These are phyloP conservation scores for Cyberlindnera mycetangii DNA, from an alignment of 805 yeast species.

Conservation along the genomic window DNA sequence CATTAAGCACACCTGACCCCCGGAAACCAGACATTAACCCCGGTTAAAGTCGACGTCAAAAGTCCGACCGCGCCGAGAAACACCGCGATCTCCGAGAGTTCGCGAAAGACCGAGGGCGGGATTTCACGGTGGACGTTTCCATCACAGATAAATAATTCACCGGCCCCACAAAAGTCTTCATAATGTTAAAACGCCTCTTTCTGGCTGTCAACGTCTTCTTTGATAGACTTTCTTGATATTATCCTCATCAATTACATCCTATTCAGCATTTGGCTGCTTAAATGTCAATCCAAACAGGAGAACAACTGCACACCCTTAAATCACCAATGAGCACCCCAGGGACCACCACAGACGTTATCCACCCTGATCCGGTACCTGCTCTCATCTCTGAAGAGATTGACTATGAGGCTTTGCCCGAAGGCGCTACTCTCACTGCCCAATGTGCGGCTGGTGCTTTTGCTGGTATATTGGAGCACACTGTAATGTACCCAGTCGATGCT, in stretches of 20 bases:
- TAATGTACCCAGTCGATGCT: constrained; percentile 95
- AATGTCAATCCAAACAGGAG: neutral
- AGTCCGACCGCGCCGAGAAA: neutral
- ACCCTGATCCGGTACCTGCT: constrained; percentile 7
- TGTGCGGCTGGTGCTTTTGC: constrained; percentile 95
- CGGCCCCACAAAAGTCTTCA: neutral
- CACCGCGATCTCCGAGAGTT: neutral
- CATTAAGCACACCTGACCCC: too few relatives aligned
- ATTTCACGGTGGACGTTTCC: neutral
- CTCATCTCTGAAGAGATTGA: constrained; percentile 55
- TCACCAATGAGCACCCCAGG: constrained; percentile 2
- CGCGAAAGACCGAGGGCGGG: neutral
- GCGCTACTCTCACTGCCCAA: constrained; percentile 78
- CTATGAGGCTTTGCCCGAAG: constrained; percentile 88
- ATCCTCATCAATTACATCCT: too few relatives aligned
- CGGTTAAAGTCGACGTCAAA: too few relatives aligned
- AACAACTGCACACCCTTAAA: constrained; percentile 1
- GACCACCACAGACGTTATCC: constrained; percentile 10
- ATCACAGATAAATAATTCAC: neutral
- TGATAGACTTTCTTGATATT: too few relatives aligned
- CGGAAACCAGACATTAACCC: too few relatives aligned
- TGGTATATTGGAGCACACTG: constrained; percentile 96
- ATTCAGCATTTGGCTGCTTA: too few relatives aligned
- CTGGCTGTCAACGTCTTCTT: neutral
- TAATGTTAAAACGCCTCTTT: neutral